Evolutionary conservation across 805 yeast species (phyloP), one percentile per base, ranked within the genome.

Genomic region (Metschnikowia continentalis): DNA sequence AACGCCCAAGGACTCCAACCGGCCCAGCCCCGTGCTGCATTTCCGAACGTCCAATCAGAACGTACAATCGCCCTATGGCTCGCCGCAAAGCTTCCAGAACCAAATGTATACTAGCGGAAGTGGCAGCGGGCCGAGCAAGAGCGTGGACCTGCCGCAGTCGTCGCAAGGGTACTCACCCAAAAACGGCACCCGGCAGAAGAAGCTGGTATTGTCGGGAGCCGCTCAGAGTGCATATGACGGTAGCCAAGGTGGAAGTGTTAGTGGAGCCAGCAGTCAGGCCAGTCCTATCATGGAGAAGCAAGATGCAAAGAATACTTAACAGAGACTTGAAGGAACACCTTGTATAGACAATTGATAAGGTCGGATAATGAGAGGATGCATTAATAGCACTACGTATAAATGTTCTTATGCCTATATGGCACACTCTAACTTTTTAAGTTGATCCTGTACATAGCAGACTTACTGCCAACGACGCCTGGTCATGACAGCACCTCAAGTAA

Each of bases 81-180:
- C 68, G 32, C 67, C 47, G 5, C 46, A 42, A 33, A 35, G 38
- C 37, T 33, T 33, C 42, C 42, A 26, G 42, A 42, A 33, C 37
- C 46, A 7, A 23, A 42, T 42, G 46, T 42, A 42, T 23, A 50
- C 32, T 38, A 32, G 52, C 60, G 41, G 49, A 14, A 54, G 56
- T 33, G 46, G 61, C 15, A 50, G 64, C 35, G 59, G 57, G 10
- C 58, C 62, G 20, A 61, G 56, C 36, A 53, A 54, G 33, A 53
- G 52, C 20, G 58, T 51, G 35, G 61, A 62, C 46, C 63, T 67
- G 17, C 67, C 69, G 5, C 68, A 57, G 51, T 62, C 69, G 5
- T 55, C 64, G 1, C 69, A 56, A 49, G 66, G 64, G 1, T 53
- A 63, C 39, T 68, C 72, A 5, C 74, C 72, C 1, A 66, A 63